A percentile compares a stretch with the other conserved stretches of the same genome.
These are phyloP conservation scores for Omphalea diandra DNA, from an alignment of 441 rosid genomes.

Conservation along the genomic window DNA sequence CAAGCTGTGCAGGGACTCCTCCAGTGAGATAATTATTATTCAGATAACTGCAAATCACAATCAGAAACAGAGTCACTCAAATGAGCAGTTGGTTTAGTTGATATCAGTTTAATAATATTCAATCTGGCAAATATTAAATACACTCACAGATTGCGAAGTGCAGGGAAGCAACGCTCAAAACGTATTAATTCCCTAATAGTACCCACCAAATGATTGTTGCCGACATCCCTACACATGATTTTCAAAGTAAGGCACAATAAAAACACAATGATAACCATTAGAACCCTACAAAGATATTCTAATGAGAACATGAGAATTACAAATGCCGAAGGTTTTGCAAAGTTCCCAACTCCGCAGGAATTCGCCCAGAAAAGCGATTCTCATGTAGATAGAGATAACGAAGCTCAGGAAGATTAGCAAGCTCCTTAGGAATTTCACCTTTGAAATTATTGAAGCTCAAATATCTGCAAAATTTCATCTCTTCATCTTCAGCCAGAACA, in stretches of 20 bases:
- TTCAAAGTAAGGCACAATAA: neutral
- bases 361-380: constrained; percentile 84
- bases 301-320: constrained; percentile 40
- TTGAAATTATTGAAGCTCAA: constrained; percentile 93
- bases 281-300: neutral
- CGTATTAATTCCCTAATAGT: constrained; percentile 92
- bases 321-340: constrained; percentile 83
- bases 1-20: constrained; percentile 91
- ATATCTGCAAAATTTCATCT: constrained; percentile 42
- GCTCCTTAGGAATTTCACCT: constrained; percentile 93
- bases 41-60: constrained; percentile 53
- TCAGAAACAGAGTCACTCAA: neutral
- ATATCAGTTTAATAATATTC: constrained; percentile 4
- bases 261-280: neutral
- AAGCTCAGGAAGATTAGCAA: constrained; percentile 86
- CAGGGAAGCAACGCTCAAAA: constrained; percentile 82
- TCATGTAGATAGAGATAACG: constrained; percentile 92
- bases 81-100: constrained; percentile 2
- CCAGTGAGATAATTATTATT: constrained; percentile 92
- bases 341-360: constrained; percentile 81
- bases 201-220: constrained; percentile 93
- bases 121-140: constrained; percentile 1
- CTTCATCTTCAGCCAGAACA: constrained; percentile 9
- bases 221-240: constrained; percentile 70
- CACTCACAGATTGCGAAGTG: constrained; percentile 87